Evolutionary conservation across 495 filamentous ascomycete genomes (phyloP).

Genomic region (Hypoxylon fuscum): DNA sequence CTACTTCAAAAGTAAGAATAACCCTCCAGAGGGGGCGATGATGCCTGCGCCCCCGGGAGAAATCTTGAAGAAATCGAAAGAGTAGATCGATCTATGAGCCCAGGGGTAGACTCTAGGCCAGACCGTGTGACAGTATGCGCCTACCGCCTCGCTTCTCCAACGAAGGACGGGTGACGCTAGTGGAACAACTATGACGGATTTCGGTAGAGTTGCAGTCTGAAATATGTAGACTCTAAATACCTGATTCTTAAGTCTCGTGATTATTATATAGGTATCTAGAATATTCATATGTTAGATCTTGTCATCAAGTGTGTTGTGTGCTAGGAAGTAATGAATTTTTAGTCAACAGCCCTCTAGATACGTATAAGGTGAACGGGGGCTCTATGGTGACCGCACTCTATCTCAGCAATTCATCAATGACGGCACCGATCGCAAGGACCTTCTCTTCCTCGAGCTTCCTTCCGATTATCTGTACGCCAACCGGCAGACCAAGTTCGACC

Average conservation of each 20-base stretch:
- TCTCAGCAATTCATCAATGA: constrained; percentile 67
- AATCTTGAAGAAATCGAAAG: constrained; percentile 59
- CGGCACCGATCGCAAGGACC: constrained; percentile 75
- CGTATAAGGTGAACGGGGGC: not conserved
- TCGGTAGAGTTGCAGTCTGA: too few relatives aligned
- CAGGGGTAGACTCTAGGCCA: not conserved
- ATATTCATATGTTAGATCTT: too few relatives aligned
- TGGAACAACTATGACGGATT: too few relatives aligned
- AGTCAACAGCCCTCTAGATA: too few relatives aligned
- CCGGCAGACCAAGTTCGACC: constrained; percentile 79
- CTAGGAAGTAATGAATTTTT: too few relatives aligned
- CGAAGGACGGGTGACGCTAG: too few relatives aligned
- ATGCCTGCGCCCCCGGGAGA: constrained; percentile 70
- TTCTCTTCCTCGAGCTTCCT: constrained; percentile 82
- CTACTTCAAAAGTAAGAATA: constrained; percentile 70
- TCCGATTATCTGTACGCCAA: constrained; percentile 80
- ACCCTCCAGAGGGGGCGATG: constrained; percentile 69
- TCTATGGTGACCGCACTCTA: not conserved
- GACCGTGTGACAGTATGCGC: too few relatives aligned
- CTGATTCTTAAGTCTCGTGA: too few relatives aligned
- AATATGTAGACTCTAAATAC: too few relatives aligned
- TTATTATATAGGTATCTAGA: too few relatives aligned
- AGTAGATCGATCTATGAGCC: not conserved
- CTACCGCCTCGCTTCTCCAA: too few relatives aligned
- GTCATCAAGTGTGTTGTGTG: too few relatives aligned